phyloP scores from a whole-genome alignment of 2,329 filamentous ascomycete species.

The Xylaria digitata region DNA sequence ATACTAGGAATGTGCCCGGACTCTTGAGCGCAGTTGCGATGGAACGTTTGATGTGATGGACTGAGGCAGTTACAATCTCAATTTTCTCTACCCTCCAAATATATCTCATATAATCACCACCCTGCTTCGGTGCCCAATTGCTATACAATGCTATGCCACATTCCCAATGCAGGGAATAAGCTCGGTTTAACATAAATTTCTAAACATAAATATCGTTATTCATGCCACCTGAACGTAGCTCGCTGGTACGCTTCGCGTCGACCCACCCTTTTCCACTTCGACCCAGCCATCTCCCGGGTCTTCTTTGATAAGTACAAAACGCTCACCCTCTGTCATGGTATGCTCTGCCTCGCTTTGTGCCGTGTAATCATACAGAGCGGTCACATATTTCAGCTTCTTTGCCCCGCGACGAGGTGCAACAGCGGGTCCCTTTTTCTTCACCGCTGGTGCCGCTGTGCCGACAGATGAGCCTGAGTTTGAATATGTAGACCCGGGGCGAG shows the following conservation, averaged over 20 bases:
- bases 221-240: conserved; percentile 81
- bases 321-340: conserved; percentile 89
- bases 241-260: conserved; percentile 89
- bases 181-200: conserved; percentile 13
- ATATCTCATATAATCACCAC: conserved; percentile 21
- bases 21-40: neutral
- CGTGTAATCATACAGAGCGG: conserved; percentile 91
- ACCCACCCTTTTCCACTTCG: conserved; percentile 92
- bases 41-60: neutral
- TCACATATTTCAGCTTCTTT: conserved; percentile 93
- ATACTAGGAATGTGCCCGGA: neutral
- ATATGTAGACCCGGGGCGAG: conserved; percentile 78
- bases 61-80: conserved; percentile 15
- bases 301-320: conserved; percentile 87
- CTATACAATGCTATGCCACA: conserved; percentile 35
- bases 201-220: conserved; percentile 7
- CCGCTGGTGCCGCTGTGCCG: conserved; percentile 53
- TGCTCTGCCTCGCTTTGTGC: conserved; percentile 89
- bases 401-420: conserved; percentile 91
- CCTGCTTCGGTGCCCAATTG: conserved; percentile 20
- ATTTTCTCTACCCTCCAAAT: conserved; percentile 24
- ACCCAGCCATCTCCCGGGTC: conserved; percentile 96
- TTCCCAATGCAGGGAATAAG: conserved; percentile 20
- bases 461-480: conserved; percentile 81
- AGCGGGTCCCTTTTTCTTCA: conserved; percentile 89